A percentile compares a stretch with the other conserved stretches of the same genome.
Conservation (phyloP, 2,329 filamentous ascomycete species). For the Paecilomyces variotii region DNA sequence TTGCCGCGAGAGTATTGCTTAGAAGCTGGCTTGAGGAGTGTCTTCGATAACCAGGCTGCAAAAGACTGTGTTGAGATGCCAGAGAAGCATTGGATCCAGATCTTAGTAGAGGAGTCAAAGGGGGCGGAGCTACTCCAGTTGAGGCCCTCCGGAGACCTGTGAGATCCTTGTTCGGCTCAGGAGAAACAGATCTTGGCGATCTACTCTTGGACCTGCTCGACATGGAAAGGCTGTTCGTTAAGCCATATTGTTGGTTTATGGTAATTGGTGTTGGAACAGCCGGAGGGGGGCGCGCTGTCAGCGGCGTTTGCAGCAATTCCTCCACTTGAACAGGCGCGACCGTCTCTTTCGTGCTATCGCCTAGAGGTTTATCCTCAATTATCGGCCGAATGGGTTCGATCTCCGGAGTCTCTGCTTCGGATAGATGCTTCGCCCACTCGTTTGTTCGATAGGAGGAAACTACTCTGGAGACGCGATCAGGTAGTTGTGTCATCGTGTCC, state of each 20-base stretch:
- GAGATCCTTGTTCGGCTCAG: background rate
- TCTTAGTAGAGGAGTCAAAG: slow-evolving; percentile 3
- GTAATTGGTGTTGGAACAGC: slow-evolving; percentile 15
- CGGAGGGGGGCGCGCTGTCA: slow-evolving; percentile 41
- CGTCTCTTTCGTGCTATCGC: slow-evolving; percentile 35
- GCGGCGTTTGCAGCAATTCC: slow-evolving; percentile 57
- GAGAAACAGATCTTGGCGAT: background rate
- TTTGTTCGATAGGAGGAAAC: slow-evolving; percentile 82
- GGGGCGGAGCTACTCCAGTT: background rate
- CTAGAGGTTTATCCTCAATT: slow-evolving; percentile 25
- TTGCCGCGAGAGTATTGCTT: slow-evolving; percentile 8
- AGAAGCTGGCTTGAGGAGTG: slow-evolving; percentile 16
- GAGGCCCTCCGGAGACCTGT: background rate
- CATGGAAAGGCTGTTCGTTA: slow-evolving; percentile 10
- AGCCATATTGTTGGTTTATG: slow-evolving; percentile 5
- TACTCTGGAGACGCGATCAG: slow-evolving; percentile 64
- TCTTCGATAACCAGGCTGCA: slow-evolving; percentile 2
- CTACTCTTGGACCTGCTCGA: slow-evolving; percentile 8
- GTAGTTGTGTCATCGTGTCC: slow-evolving; percentile 49
- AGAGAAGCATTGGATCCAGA: background rate
- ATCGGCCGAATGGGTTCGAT: slow-evolving; percentile 43
- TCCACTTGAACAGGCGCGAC: slow-evolving; percentile 56
- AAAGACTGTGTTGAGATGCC: background rate
- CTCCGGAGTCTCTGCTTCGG: slow-evolving; percentile 64
- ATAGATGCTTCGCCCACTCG: slow-evolving; percentile 90